Conservation (phyloP, 1,284 basidiomycete genomes). For the Ustilago curta region DNA sequence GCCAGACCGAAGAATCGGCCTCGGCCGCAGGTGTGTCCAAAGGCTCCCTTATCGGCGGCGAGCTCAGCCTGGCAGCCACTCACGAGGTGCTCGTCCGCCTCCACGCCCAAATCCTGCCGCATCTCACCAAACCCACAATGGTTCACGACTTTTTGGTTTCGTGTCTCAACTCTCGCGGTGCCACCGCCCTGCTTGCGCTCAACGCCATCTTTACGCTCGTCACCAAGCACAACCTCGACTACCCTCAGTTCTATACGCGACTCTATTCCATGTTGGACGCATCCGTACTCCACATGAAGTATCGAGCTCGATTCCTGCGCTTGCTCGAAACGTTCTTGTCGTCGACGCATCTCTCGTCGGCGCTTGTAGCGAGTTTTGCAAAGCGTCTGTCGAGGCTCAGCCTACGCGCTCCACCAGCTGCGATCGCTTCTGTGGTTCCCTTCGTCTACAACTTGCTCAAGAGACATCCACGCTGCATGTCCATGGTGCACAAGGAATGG, state of each 20-base stretch:
- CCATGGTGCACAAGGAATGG: slow-evolving; percentile 80
- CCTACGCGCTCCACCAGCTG: slow-evolving; percentile 86
- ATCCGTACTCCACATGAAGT: slow-evolving; percentile 88
- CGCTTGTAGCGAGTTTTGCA: slow-evolving; percentile 90
- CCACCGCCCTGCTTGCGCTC: slow-evolving; percentile 87
- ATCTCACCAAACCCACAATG: slow-evolving; percentile 78
- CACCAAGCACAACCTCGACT: slow-evolving; percentile 92
- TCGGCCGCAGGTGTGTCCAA: slow-evolving; percentile 13
- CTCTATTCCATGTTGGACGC: slow-evolving; percentile 83
- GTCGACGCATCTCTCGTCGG: slow-evolving; percentile 89
- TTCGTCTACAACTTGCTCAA: slow-evolving; percentile 96
- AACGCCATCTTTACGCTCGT: slow-evolving; percentile 93
- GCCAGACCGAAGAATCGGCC: slow-evolving; percentile 20
- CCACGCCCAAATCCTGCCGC: slow-evolving; percentile 85
- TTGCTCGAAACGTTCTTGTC: slow-evolving; percentile 88
- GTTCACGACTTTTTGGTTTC: slow-evolving; percentile 94
- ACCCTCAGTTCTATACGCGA: slow-evolving; percentile 94
- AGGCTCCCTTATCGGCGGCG: slow-evolving; percentile 70
- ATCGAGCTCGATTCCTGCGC: slow-evolving; percentile 94
- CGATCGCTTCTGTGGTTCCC: slow-evolving; percentile 88
- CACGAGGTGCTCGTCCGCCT: slow-evolving; percentile 81
- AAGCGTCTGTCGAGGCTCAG: slow-evolving; percentile 89
- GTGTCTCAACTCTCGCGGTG: slow-evolving; percentile 78
- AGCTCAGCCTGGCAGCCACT: slow-evolving; percentile 71
- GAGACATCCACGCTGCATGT: slow-evolving; percentile 88